A percentile compares a stretch with the other conserved stretches of the same genome.
These are phyloP conservation scores for Phytopythium sindhum DNA, from an alignment of 352 stramenopile species.

Conservation along the genomic window DNA sequence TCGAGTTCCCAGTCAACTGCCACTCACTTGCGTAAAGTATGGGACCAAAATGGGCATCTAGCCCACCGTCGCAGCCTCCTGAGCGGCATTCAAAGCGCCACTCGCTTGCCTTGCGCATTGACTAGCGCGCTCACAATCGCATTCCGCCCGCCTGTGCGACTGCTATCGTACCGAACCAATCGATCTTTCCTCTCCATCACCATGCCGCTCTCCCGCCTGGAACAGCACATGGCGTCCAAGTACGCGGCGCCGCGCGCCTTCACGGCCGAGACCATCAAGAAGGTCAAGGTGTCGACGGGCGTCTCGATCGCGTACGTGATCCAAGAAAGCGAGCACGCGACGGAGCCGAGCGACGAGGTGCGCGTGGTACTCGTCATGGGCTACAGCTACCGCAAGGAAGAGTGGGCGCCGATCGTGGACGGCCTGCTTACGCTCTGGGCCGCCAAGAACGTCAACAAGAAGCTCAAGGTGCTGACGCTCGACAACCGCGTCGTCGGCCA, in stretches of 20 bases:
- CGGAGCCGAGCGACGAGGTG: conserved; percentile 12
- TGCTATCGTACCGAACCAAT: too few species aligned
- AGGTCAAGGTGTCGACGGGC: conserved; percentile 30
- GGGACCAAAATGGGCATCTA: background rate
- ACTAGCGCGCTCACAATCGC: background rate
- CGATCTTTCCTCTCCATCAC: too few species aligned
- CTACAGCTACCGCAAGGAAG: conserved; percentile 36
- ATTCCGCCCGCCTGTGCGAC: background rate
- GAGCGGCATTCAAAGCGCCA: too few species aligned
- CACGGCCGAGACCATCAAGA: conserved; percentile 22
- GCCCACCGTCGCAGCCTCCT: too few species aligned
- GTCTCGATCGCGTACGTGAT: conserved; percentile 48
- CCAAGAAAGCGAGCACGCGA: conserved; percentile 17
- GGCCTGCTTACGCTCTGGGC: conserved; percentile 29
- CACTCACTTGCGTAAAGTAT: conserved; percentile 1
- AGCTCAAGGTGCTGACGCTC: conserved; percentile 46
- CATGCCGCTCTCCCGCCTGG: conserved; percentile 25
- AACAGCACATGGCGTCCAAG: conserved; percentile 43
- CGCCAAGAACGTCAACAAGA: conserved; percentile 8
- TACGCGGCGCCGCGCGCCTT: conserved; percentile 26
- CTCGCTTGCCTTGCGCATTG: too few species aligned
- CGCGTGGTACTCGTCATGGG: conserved; percentile 46
- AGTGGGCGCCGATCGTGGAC: conserved; percentile 33
- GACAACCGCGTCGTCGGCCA: conserved; percentile 59
- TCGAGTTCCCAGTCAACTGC: too few species aligned